Conservation (phyloP, 306 rosid species). For the Lathyrus tuberosus region DNA sequence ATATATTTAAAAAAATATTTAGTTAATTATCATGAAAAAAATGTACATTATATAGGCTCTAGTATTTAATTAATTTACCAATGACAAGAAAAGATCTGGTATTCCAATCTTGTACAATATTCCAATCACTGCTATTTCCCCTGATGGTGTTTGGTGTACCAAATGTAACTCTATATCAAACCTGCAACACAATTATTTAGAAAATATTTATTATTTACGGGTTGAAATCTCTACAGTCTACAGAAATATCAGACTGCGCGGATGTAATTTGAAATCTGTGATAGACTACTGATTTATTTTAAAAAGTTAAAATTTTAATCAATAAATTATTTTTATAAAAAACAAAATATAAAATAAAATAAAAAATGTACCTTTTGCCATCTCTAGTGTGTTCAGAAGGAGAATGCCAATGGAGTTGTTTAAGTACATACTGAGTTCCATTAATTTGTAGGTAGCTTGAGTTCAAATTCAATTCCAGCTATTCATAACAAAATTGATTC, state of each 20-base stretch:
- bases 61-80: no score
- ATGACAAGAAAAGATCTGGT: slow-evolving; percentile 57
- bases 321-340: no score
- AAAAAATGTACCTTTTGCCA: slow-evolving; percentile 45
- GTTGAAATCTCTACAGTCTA: no score
- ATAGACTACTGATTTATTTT: no score
- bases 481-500: slow-evolving; percentile 1
- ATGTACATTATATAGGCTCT: no score
- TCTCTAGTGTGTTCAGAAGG: slow-evolving; percentile 76
- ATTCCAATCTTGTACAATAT: slow-evolving; percentile 53
- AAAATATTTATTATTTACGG: no score
- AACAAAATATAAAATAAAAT: no score
- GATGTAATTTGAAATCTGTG: no score
- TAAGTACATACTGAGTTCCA: slow-evolving; percentile 51
- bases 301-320: no score
- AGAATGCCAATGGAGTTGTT: slow-evolving; percentile 82
- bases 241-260: no score
- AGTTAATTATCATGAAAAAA: no score
- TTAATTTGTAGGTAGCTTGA: slow-evolving; percentile 59
- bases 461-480: slow-evolving; percentile 52
- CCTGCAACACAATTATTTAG: slow-evolving; percentile 16
- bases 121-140: slow-evolving; percentile 60
- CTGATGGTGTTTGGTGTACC: slow-evolving; percentile 60
- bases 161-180: slow-evolving; percentile 69
- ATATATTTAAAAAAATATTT: no score